Evolutionary conservation across 768 basidiomycete species (phyloP).

Genomic region (Pisolithus orientalis): DNA sequence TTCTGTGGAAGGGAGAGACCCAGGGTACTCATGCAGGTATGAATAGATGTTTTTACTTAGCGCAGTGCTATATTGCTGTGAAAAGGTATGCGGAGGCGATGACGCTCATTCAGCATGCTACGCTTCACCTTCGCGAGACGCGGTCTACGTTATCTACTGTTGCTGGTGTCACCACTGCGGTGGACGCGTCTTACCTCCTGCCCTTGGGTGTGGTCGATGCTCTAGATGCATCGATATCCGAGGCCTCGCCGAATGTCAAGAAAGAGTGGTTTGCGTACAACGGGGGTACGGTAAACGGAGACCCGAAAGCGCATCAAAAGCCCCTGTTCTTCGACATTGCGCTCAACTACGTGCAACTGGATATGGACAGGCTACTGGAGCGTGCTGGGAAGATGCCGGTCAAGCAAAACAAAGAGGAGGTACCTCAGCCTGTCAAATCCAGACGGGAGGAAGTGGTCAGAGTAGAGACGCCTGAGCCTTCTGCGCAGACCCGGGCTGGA

Average conservation of each 20-base stretch:
- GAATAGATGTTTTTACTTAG: conserved; percentile 65
- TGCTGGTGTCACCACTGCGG: conserved; percentile 36
- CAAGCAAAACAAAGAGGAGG: conserved; percentile 11
- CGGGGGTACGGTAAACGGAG: conserved; percentile 49
- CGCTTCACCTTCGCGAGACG: conserved; percentile 71
- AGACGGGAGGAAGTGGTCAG: conserved; percentile 50
- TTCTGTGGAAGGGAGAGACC: neutral
- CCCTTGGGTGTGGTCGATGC: conserved; percentile 33
- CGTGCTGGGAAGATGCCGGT: conserved; percentile 56
- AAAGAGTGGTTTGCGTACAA: conserved; percentile 76
- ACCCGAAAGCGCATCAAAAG: conserved; percentile 59
- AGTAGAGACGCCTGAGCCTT: conserved; percentile 42
- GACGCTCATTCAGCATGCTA: conserved; percentile 62
- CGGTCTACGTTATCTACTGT: conserved; percentile 44
- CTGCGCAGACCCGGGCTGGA: conserved; percentile 42
- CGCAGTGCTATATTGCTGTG: conserved; percentile 63
- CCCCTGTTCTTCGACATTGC: conserved; percentile 93
- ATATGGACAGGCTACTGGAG: conserved; percentile 70
- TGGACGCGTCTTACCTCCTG: conserved; percentile 50
- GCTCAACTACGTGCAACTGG: conserved; percentile 84
- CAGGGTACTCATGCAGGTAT: neutral
- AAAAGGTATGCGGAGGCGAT: conserved; percentile 73
- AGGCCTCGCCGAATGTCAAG: conserved; percentile 49
- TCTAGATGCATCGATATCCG: conserved; percentile 47
- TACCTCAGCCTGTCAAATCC: conserved; percentile 35